Evolutionary conservation across 2,329 filamentous ascomycete genomes (phyloP), one percentile per base, ranked within the genome.

Genomic region (Curvularia eragrostidis): DNA sequence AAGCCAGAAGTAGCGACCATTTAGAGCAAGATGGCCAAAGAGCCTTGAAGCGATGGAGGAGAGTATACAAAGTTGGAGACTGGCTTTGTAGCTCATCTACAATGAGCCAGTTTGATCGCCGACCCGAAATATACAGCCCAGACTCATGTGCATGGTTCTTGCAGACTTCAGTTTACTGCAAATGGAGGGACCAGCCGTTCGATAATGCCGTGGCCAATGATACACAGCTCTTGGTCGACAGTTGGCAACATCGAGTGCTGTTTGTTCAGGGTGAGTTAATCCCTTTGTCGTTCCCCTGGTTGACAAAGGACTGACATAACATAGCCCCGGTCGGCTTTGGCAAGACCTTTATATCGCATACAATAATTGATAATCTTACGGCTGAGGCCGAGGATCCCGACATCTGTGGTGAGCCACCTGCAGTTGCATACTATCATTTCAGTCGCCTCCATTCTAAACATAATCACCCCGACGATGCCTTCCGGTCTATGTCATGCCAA

Each of bases 271-370:
- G 70, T 72, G 52, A 21, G 66, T 48, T 23, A 5, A 15, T 18
- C 21, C 5, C 28, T 18, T 12, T 19, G 9, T 13, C 19, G 24
- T 30, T 21, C 6, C 1, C 18, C 26, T 32, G 13, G 10, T 41
- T 18, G n/a, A 13, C n/a, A 19, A 21, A 2, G 13, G 34, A 32
- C 57, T 65, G 28, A 67, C 24, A 50, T 26, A 43, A 13, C n/a
- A 19, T 24, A 74, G 72, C 69, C 43, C 65, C 67, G 55, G 48
- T 62, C 21, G 72, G 70, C 5, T 75, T 72, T 46, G 72, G 72
- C 2, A 75, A 75, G 48, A 73, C 68, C 13, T 55, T 66, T 42
- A 60, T 75, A 19, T 66, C 69, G 24, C 56, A 62, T 10, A 51
- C 61, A 34, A 66, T 73, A 10, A 62, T 71, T 21, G 62, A 67